Evolutionary conservation across 1,284 basidiomycete genomes (phyloP).

Genomic region (Papiliotrema fonsecae): DNA sequence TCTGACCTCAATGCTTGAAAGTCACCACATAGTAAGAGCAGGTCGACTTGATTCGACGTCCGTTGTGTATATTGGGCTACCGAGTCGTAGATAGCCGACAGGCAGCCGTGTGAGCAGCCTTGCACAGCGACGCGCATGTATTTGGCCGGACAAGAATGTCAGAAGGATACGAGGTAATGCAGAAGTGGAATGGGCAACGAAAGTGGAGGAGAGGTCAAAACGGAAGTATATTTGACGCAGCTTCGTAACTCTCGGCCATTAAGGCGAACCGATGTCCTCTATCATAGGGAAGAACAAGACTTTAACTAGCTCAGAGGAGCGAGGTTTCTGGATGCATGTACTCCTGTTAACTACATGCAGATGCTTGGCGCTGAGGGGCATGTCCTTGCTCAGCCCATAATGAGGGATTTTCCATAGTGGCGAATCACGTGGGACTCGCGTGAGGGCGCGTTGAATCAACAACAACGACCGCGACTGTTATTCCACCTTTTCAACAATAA

Average conservation of each 20-base stretch:
- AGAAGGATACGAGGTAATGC: background rate
- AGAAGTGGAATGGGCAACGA: background rate
- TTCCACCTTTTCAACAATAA: background rate
- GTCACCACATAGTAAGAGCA: conserved; percentile 84
- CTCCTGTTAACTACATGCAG: no score
- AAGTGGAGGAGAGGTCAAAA: background rate
- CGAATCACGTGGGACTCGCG: no score
- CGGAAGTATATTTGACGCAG: background rate
- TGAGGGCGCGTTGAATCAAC: no score
- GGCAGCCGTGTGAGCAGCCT: conserved; percentile 91
- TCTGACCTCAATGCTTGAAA: conserved; percentile 89
- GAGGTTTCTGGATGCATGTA: no score
- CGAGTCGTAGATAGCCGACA: conserved; percentile 79
- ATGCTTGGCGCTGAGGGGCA: no score
- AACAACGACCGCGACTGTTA: background rate
- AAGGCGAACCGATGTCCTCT: no score
- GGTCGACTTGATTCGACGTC: conserved; percentile 66
- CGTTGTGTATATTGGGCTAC: conserved; percentile 61
- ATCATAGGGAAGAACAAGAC: no score
- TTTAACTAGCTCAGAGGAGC: no score
- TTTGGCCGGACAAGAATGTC: background rate
- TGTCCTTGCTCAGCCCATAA: no score
- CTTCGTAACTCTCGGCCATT: no score
- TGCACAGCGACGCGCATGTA: conserved; percentile 71
- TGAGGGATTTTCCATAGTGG: no score